Evolutionary conservation across 768 basidiomycete species (phyloP), one percentile per base, ranked within the genome.

Genomic region (Termitomyces sp.): DNA sequence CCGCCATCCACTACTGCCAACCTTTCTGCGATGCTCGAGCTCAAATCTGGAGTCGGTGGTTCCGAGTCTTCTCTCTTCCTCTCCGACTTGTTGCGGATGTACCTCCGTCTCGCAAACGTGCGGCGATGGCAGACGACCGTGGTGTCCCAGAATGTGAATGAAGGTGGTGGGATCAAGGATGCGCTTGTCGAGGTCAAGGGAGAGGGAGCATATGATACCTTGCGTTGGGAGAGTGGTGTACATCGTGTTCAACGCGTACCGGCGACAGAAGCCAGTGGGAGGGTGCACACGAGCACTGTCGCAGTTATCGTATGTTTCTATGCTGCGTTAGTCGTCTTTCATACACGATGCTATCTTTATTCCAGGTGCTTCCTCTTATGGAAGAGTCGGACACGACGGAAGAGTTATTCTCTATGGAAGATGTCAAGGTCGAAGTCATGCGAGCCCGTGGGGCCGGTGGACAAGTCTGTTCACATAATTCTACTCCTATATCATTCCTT

Each of bases 171-270:
- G 1, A 72, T 85, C 48, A 88, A 86, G 62, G 90, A 93, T 57
- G 92, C 87, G 5, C 81, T 89, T 20, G 70, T 94, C 9, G 92
- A 95, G 66, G 74, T 95, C 13, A 86, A 86, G 59, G 92, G 92
- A 0, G 72, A 80, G 1, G 87, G 89, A 0, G 86, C 84, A 10
- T 98, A 90, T 63, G 94, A 94, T 58, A 71, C 76, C 1, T 69
- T 98, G 54, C 75, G 86, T 38, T 94, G 88, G 86, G 97, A 99
- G 71, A 94, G 90, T 58, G 97, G 97, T 2, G 94, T 99, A 0
- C 97, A 98, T 73, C 80, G 97, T 2, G 94, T 99, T 0, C 96
- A 98, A 73, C 73, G 97, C 43, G 91, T 98, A 1, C 97, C 97
- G 1, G 85, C 85, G 9, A 98, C 94, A 3, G 96, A 98, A 64